Evolutionary conservation across 2,329 filamentous ascomycete genomes (phyloP).

Genomic region (Phoma sp.): DNA sequence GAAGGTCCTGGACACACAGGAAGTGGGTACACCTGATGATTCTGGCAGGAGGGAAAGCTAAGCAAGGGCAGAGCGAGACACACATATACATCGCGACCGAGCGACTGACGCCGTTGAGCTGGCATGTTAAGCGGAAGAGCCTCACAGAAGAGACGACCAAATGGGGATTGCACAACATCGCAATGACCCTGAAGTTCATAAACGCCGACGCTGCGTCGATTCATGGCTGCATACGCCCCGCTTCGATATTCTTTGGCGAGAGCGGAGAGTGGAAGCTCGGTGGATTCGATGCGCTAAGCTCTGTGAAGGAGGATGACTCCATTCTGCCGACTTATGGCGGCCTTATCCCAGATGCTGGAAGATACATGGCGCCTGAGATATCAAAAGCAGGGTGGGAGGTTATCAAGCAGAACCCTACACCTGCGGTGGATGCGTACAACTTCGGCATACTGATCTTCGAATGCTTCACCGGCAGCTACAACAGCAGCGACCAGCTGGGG

Average conservation of each 20-base stretch:
- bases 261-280: constrained; percentile 98
- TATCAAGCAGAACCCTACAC: constrained; percentile 81
- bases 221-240: constrained; percentile 84
- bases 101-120: constrained; percentile 82
- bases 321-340: constrained; percentile 92
- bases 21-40: constrained; percentile 62
- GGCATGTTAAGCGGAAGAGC: constrained; percentile 89
- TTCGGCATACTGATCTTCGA: constrained; percentile 87
- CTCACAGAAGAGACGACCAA: constrained; percentile 91
- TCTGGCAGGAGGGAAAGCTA: constrained; percentile 20
- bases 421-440: constrained; percentile 86
- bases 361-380: constrained; percentile 88
- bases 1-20: constrained; percentile 91
- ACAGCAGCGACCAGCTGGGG: constrained; percentile 77
- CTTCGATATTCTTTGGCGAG: constrained; percentile 90
- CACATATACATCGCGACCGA: constrained; percentile 98
- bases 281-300: constrained; percentile 92
- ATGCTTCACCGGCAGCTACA: constrained; percentile 87
- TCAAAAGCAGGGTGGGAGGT: constrained; percentile 88
- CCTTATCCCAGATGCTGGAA: constrained; percentile 80
- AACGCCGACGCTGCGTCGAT: constrained; percentile 92
- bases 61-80: constrained; percentile 74
- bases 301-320: constrained; percentile 93
- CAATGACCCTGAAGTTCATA: constrained; percentile 94
- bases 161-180: constrained; percentile 90